phyloP scores from a whole-genome alignment of 2,329 filamentous ascomycete genomes.

The Ophiostoma novo-ulmi region DNA sequence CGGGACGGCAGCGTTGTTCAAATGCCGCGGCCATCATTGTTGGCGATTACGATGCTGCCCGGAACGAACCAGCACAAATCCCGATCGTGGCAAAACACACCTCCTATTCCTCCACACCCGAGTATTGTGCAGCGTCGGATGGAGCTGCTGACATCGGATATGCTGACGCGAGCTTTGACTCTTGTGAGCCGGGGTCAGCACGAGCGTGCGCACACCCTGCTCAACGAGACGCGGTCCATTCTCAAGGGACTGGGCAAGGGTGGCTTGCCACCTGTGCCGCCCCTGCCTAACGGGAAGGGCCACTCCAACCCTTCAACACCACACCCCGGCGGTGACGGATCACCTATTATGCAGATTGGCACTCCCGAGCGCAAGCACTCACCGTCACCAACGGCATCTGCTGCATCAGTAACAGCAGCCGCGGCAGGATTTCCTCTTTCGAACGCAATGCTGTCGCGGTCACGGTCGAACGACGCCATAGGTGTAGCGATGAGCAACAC shows the following conservation, averaged over 20 bases:
- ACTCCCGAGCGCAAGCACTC: slow-evolving; percentile 53
- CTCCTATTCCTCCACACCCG: slow-evolving; percentile 90
- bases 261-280: slow-evolving; percentile 81
- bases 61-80: slow-evolving; percentile 58
- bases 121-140: slow-evolving; percentile 93
- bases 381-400: slow-evolving; percentile 50
- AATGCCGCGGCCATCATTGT: slow-evolving; percentile 78
- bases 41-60: slow-evolving; percentile 94
- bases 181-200: slow-evolving; percentile 88
- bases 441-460: slow-evolving; percentile 43
- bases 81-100: slow-evolving; percentile 58
- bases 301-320: slow-evolving; percentile 46
- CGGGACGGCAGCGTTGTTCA: slow-evolving; percentile 82
- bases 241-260: slow-evolving; percentile 94
- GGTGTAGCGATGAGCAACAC: slow-evolving; percentile 44
- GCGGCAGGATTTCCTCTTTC: slow-evolving; percentile 37
- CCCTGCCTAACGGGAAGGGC: slow-evolving; percentile 40
- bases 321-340: slow-evolving; percentile 43
- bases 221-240: slow-evolving; percentile 90
- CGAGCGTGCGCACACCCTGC: slow-evolving; percentile 84
- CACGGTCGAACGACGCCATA: slow-evolving; percentile 54
- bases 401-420: slow-evolving; percentile 40
- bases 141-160: slow-evolving; percentile 96
- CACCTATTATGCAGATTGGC: slow-evolving; percentile 38
- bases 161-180: slow-evolving; percentile 88